phyloP scores from a whole-genome alignment of 2,329 filamentous ascomycete species.

The Tolypocladium album region DNA sequence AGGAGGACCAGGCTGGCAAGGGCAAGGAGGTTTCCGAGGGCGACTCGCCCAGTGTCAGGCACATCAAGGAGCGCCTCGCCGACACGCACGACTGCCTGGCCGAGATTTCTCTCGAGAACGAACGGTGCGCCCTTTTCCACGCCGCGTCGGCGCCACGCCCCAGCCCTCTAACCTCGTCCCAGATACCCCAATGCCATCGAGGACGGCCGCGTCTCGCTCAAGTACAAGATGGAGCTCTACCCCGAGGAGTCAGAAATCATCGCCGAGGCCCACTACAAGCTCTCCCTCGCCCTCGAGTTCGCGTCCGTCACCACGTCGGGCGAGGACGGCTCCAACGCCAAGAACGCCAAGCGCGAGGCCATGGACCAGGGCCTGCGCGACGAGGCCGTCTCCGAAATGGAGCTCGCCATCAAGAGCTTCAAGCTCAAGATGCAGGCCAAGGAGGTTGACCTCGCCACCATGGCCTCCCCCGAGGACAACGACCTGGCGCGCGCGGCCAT shows the following conservation, averaged over 20 bases:
- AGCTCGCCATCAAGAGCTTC: conserved; percentile 63
- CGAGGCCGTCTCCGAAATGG: conserved; percentile 61
- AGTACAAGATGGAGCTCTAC: conserved; percentile 69
- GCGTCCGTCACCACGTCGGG: conserved; percentile 62
- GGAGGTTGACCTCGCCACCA: conserved; percentile 53
- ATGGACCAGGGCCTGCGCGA: conserved; percentile 61
- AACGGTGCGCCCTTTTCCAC: conserved; percentile 42
- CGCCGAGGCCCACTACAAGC: conserved; percentile 92
- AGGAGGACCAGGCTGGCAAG: conserved; percentile 25
- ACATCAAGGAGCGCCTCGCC: conserved; percentile 75
- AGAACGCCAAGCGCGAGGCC: conserved; percentile 33
- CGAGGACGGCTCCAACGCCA: conserved; percentile 31
- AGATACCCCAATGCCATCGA: conserved; percentile 77
- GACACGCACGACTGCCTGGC: conserved; percentile 91
- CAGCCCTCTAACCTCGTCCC: conserved; percentile 3
- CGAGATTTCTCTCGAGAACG: conserved; percentile 95
- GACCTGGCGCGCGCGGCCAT: conserved; percentile 53
- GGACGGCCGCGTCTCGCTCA: conserved; percentile 68
- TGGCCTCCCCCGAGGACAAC: conserved; percentile 55
- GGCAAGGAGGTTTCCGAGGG: conserved; percentile 29
- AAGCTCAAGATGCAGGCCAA: conserved; percentile 60
- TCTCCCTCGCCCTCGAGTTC: conserved; percentile 90
- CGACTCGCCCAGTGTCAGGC: conserved; percentile 33
- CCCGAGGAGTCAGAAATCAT: conserved; percentile 73
- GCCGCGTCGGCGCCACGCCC: not conserved